Evolutionary conservation across 23 red algal genomes (phyloP).

Genomic region (Pyropia haitanensis): DNA sequence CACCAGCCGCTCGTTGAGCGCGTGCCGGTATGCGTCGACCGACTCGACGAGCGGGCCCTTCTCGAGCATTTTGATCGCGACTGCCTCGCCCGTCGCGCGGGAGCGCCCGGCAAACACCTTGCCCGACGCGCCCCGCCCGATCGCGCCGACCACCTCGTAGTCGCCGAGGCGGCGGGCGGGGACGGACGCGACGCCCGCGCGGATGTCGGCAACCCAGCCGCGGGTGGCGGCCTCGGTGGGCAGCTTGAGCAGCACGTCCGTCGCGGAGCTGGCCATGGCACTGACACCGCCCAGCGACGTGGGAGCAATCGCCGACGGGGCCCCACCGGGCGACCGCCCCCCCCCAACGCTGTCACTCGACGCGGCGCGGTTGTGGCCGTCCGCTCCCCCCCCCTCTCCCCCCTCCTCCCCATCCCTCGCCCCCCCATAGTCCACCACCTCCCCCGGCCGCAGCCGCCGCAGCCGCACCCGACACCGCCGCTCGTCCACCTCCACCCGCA

Average conservation of each 20-base stretch:
- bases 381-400: no score
- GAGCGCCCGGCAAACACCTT: slow-evolving; percentile 59
- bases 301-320: no score
- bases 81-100: slow-evolving; percentile 32
- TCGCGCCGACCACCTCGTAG: slow-evolving; percentile 67
- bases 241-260: slow-evolving; percentile 37
- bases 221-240: slow-evolving; percentile 22
- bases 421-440: no score
- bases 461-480: slow-evolving; percentile 27
- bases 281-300: no score
- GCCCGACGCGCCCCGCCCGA: slow-evolving; percentile 69
- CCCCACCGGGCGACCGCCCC: no score
- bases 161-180: slow-evolving; percentile 28
- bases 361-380: no score
- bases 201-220: slow-evolving; percentile 40
- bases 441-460: slow-evolving; percentile 5
- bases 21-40: slow-evolving; percentile 62
- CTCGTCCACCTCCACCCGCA: slow-evolving; percentile 27
- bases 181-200: slow-evolving; percentile 12
- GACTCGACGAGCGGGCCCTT: slow-evolving; percentile 63
- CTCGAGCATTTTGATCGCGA: slow-evolving; percentile 80
- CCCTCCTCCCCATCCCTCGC: no score
- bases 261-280: slow-evolving; percentile 1
- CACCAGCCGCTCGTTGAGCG: slow-evolving; percentile 80
- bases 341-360: no score